Evolutionary conservation across 2,329 filamentous ascomycete genomes (phyloP), one percentile per base, ranked within the genome.

Genomic region (Cladosporium oxysporum): DNA sequence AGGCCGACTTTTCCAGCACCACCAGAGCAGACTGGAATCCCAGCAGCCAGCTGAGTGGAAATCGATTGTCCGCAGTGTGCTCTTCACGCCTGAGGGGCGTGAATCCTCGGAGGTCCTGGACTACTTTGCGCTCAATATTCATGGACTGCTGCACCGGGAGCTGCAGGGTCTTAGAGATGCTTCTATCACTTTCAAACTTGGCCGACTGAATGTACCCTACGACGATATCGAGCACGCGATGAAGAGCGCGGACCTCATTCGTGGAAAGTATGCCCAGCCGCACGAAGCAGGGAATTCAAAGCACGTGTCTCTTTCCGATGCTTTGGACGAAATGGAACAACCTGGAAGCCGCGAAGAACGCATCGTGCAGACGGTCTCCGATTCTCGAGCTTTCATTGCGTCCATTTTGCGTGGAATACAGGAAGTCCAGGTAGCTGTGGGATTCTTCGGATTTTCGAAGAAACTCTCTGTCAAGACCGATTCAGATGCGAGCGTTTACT

Each of bases 371-470:
- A 90, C 91, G 0, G 91, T 97, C 0, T 93, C 93, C 0, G 93
- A 97, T 74, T 97, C 93, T 0, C 94, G 93, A 73, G 93, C 97
- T 69, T 95, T 99, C 75, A 85, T 93, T 65, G 91, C 91, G 76
- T 97, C 95, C 0, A 90, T 97, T 50, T 82, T 99, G 59, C 88
- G 92, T 53, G 95, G 95, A 61, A 92, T 99, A 70, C 96, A 97
- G 76, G 95, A 99, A 77, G 91, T 99, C 14, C 95, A 99, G 77
- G 92, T 99, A 73, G 94, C 93, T 0, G 87, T 98, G 75, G 94
- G 94, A 78, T 95, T 94, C 77, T 86, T 97, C 71, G 92, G 92
- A 21, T 80, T 99, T 66, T 93, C 92, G 26, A 95, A 93, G 77
- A 89, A 88, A 72, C 85, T 97, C 14, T 84, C 89, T 47, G 84